Evolutionary conservation across 768 basidiomycete genomes (phyloP), one percentile per base, ranked within the genome.

Genomic region (Lactifluus hygrophoroides): DNA sequence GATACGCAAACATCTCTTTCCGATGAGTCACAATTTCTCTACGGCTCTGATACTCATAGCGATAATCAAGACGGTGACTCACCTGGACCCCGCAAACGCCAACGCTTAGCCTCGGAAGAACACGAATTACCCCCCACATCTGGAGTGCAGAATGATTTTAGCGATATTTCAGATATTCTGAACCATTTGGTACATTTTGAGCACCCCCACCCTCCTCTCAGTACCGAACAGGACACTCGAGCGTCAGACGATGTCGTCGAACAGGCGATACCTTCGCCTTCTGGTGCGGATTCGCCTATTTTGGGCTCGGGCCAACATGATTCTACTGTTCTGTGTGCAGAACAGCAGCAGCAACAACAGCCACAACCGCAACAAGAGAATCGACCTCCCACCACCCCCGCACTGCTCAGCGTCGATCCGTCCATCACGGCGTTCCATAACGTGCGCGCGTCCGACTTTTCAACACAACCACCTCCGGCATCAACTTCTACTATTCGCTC

Each of bases 161-260:
- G 78, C 67, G 88, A 90, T 66, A 89, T 90, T 48, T 72, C 90
- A 52, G 88, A 90, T 65, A 88, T 90, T 55, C 71, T 90, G 56
- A 84, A 79, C 66, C 87, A 89, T 64, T 78, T 88, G 37, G 82
- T 81, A 5, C 83, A 84, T 59, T 86, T 90, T 57, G 86, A 84
- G 60, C 74, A 80, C 21, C 78, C 79, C 54, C 69, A 79, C 4
- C 74, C 76, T 13, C 1, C 43, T 19, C 21, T 55, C 25, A 47
- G 30, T 23, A 35, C 44, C 13, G 61, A n/a, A 23, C 47, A 58
- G 27, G 56, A 50, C 5, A 0, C 47, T 10, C 61, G 44, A 13
- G 52, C 47, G n/a, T 14, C 51, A 10, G 53, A 55, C 40, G 62
- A 57, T 27, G 30, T 51, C 28, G 51, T 62, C n/a, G 61, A 62